phyloP scores from a whole-genome alignment of 164 flowering plant species.

The Tetracentron sinense region DNA sequence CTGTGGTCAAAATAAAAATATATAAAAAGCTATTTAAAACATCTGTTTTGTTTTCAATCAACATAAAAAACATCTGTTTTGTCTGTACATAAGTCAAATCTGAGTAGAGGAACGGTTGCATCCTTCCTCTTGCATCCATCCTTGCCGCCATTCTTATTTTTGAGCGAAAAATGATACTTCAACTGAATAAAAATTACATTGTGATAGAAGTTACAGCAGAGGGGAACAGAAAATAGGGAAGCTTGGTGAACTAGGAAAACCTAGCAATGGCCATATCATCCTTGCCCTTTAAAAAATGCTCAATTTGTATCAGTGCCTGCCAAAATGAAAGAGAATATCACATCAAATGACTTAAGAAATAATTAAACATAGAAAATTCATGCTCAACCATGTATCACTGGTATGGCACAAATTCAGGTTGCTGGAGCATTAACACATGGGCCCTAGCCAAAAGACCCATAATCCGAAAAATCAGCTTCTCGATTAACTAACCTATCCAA shows the following conservation, averaged over 20 bases:
- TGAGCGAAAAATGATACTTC: background rate
- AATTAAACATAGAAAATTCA: background rate
- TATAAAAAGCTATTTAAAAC: too few species aligned
- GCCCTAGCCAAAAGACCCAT: background rate
- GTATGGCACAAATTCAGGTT: background rate
- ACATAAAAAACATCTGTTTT: too few species aligned
- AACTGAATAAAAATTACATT: too few species aligned
- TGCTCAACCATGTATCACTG: background rate
- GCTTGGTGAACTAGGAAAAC: background rate
- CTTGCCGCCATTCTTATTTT: too few species aligned
- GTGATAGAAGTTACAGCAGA: background rate
- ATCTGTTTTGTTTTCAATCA: too few species aligned
- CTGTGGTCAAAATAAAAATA: too few species aligned
- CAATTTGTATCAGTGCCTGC: conserved; percentile 66
- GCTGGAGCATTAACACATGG: background rate
- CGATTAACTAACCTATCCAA: background rate
- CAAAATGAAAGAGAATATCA: background rate
- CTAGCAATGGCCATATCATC: conserved; percentile 11
- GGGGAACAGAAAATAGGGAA: background rate
- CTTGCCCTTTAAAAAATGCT: conserved; percentile 31
- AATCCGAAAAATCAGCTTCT: background rate
- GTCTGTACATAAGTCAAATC: too few species aligned
- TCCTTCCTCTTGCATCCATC: too few species aligned
- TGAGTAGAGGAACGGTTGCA: too few species aligned
- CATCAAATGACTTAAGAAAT: background rate